Conservation (phyloP, 2,329 filamentous ascomycete species). For the Botrytis fabae region DNA sequence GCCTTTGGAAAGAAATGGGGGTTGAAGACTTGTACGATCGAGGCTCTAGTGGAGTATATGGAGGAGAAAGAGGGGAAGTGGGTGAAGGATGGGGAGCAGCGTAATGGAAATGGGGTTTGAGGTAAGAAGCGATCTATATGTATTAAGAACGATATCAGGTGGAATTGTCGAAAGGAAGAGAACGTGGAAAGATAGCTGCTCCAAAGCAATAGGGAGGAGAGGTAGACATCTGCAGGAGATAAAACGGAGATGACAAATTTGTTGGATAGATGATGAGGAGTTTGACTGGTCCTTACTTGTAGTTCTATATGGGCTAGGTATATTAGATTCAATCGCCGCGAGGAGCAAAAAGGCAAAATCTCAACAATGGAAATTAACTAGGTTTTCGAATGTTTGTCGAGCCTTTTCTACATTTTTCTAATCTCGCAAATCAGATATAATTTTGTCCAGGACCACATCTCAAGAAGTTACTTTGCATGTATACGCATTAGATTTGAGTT, state of each 20-base stretch:
- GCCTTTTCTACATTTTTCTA: neutral
- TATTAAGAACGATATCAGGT: neutral
- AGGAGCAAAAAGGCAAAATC: conserved; percentile 12
- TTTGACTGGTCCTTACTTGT: neutral
- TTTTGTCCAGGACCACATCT: neutral
- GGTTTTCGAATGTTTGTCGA: neutral
- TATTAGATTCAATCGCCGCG: conserved; percentile 4
- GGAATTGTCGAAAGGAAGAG: neutral
- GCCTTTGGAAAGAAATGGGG: conserved; percentile 86
- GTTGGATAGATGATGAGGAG: neutral
- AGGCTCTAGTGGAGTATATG: conserved; percentile 73
- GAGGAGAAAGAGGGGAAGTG: conserved; percentile 39
- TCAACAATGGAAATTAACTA: neutral
- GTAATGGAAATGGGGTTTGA: neutral
- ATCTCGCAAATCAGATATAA: neutral
- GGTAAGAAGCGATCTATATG: neutral
- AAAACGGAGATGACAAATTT: neutral
- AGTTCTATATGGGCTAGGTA: conserved; percentile 8
- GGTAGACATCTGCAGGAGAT: neutral
- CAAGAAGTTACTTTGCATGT: neutral
- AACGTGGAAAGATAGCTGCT: neutral
- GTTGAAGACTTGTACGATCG: conserved; percentile 92
- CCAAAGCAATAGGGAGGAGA: too few species aligned
- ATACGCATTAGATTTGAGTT: neutral
- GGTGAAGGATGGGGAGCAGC: conserved; percentile 30